Evolutionary conservation across 1,284 basidiomycete species (phyloP), one percentile per base, ranked within the genome.

Genomic region (Naganishia sp.): DNA sequence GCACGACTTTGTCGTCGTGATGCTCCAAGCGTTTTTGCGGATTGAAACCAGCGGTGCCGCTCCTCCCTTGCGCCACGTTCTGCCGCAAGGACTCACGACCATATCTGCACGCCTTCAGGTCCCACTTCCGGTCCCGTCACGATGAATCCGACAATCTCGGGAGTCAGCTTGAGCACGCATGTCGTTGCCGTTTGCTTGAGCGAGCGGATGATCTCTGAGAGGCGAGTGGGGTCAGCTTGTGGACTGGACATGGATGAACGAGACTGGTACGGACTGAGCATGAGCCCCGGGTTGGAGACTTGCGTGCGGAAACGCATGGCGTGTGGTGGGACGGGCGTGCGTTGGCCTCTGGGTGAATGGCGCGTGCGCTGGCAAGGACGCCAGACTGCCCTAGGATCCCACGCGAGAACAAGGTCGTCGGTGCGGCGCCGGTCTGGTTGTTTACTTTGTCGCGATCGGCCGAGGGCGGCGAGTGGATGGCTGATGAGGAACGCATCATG

Each of bases 81-180:
- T 31, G 25, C 39, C 18, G 13, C 43, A 53, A 33, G 28, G 28
- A 18, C 90, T 78, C 73, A 94, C 92, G 90, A 92, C 92, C 92
- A 94, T 55, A 94, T 90, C 77, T 94, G 90, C 7, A 92, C 88
- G 2, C 92, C 90, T 7, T 90, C 90, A 70, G 90, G 89, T 68
- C 87, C 89, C 46, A 84, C 84, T 70, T 92, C 90, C 66, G 84
- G 86, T 53, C 90, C 92, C 0, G 79, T 76, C 7, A 80, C 73
- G 65, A 94, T 93, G 70, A 94, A 88, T 69, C 88, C 87, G 81
- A 94, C 88, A 53, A 86, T 86, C 7, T 83, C 84, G 69, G 88
- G 86, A 0, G 86, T 87, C 71, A 94, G 88, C 72, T 87, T 87
- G 73, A 94, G 86, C 64, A 90, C 87, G 71, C 89, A 92, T 80